These are phyloP conservation scores for Dactylellina parvicollis DNA, from an alignment of 2,329 filamentous ascomycete species.

Conservation along the genomic window DNA sequence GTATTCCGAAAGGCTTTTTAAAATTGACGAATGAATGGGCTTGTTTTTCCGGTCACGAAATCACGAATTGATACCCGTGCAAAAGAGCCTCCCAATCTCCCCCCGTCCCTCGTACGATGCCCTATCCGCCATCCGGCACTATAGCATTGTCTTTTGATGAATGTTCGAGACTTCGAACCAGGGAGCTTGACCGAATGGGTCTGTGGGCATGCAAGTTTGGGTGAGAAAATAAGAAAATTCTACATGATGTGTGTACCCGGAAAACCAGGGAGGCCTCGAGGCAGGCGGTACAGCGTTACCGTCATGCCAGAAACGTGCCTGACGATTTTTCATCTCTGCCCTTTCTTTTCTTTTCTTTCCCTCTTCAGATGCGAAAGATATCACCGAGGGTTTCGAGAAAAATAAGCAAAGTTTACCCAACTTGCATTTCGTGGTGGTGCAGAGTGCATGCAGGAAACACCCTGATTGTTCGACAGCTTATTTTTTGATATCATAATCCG, in stretches of 20 bases:
- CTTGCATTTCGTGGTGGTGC: constrained; percentile 34
- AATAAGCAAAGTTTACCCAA: constrained; percentile 50
- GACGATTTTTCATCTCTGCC: too few species aligned
- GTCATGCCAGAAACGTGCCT: constrained; percentile 43
- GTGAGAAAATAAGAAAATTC: constrained; percentile 53
- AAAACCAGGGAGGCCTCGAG: constrained; percentile 28
- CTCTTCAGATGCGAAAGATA: constrained; percentile 30
- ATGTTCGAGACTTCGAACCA: constrained; percentile 20
- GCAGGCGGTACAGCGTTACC: constrained; percentile 21
- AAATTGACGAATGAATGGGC: constrained; percentile 5
- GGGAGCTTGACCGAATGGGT: constrained; percentile 36
- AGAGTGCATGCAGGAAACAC: constrained; percentile 50
- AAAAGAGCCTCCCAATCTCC: constrained; percentile 3
- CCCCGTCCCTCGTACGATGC: constrained; percentile 22
- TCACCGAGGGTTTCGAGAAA: constrained; percentile 44
- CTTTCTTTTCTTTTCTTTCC: too few species aligned
- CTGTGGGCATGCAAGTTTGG: constrained; percentile 47
- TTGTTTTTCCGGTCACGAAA: not conserved
- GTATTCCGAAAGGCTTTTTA: constrained; percentile 47
- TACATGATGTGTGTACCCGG: constrained; percentile 8
- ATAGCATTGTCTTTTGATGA: constrained; percentile 19
- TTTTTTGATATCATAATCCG: constrained; percentile 54
- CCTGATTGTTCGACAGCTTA: constrained; percentile 54
- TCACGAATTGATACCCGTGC: not conserved
- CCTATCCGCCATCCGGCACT: constrained; percentile 1